Evolutionary conservation across 2,329 filamentous ascomycete species (phyloP), one percentile per base, ranked within the genome.

Genomic region (Colletotrichum limetticola): DNA sequence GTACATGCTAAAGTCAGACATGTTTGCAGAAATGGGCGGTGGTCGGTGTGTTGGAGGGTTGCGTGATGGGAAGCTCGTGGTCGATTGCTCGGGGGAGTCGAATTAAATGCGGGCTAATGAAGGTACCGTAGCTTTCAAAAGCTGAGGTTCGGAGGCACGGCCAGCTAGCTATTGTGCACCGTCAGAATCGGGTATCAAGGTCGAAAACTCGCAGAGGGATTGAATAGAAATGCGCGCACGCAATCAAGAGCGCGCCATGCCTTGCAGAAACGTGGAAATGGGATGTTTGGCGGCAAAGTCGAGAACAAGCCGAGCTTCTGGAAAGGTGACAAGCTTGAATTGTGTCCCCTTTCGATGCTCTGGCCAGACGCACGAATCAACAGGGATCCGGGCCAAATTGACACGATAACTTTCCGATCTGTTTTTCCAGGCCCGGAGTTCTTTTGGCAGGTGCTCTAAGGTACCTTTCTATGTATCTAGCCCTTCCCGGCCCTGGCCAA

Each of bases 1-100:
- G 77, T 88, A 91, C 80, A 86, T 86, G 73, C 85, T 81, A 78
- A 89, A 87, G 76, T 90, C 87, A 78, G 87, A 86, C 88, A 90
- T 91, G 76, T 76, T 80, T 75, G 56, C 28, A 61, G 56, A 35
- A 11, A 8, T 35, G 4, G 30, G 16, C 28, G 37, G n/a, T 53
- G 42, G 46, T 53, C 30, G 49, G 22, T n/a, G 22, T 58, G 26
- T 63, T 70, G 16, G 61, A 37, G 59, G 11, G 24, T 58, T 59
- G 69, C 37, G 62, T 55, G 62, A 46, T 42, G 9, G 22, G 24
- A 9, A 14, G 49, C n/a, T 30, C 22, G 57, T 22, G 42, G 37
- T 69, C 42, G 12, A 49, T 59, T 64, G 49, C 11, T 70, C 26
- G 55, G 55, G 24, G 28, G 63, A 30, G 16, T 61, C 55, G 42